Evolutionary conservation across 192 early-diverging fungal genomes (phyloP), one percentile per base, ranked within the genome.

Genomic region (Paraglomus brasilianum): DNA sequence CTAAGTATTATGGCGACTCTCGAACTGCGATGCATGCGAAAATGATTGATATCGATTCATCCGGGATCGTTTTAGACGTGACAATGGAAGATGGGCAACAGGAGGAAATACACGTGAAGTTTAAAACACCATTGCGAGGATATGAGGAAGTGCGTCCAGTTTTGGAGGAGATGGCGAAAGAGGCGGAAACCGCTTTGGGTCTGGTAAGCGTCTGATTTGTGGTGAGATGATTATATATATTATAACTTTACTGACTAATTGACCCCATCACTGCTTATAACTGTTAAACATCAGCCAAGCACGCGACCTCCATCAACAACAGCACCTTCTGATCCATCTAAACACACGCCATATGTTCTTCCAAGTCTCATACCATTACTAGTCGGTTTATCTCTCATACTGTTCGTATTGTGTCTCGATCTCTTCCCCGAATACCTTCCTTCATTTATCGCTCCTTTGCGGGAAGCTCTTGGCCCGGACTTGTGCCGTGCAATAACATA

Each of bases 151-250:
- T 81, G 41, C 66, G 80, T 10, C 63, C 72, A 11, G 77, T 79
- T 8, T 57, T 81, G 56, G 69, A 75, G 66, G 65, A 49, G 45
- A 81, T 81, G 80, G 77, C 80, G 8, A 76, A 79, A 69, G 80
- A 81, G 66, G 80, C 80, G 1, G 80, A 81, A 45, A 59, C 60
- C 43, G 80, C 80, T 0, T 68, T 81, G 15, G 70, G 70, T 6
- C 57, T 81, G 72, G 80, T 81, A 78, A 57, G 45, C 19, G 19
- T 42, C 36, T 42, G 39, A 47, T 40, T 39, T 5, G 42, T 13
- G 19, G n/a, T n/a, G n/a, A n/a, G n/a, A n/a, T n/a, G n/a, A n/a
- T n/a, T 42, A 22, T 10, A 14, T 10, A 24, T 40, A 41, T 13
- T 13, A 67, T 30, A 19, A 46, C 38, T 41, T 60, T 14, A 17